These are phyloP conservation scores for Didymella lethalis DNA, from an alignment of 2,329 filamentous ascomycete species.

Conservation along the genomic window DNA sequence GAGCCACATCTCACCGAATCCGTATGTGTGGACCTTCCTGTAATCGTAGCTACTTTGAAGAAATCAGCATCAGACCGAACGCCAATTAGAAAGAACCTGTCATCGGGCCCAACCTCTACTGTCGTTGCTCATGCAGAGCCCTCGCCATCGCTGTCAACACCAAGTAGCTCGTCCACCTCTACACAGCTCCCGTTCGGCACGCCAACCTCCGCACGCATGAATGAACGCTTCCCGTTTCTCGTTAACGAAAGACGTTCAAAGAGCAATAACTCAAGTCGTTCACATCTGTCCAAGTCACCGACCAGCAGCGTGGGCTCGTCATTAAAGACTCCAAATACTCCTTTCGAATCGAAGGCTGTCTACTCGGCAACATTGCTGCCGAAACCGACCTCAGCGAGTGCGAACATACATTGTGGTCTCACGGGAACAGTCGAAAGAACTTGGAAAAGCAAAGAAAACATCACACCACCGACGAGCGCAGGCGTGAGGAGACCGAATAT, in stretches of 20 bases:
- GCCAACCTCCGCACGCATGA: slow-evolving; percentile 51
- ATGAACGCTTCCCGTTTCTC: slow-evolving; percentile 56
- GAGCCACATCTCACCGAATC: no score
- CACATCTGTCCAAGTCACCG: slow-evolving; percentile 26
- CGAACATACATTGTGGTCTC: slow-evolving; percentile 16
- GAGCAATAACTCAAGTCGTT: slow-evolving; percentile 35
- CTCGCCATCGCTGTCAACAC: slow-evolving; percentile 16
- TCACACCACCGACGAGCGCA: slow-evolving; percentile 19
- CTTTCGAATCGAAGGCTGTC: slow-evolving; percentile 23
- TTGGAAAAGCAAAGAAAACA: slow-evolving; percentile 36
- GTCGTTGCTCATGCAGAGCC: neutral
- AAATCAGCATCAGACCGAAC: neutral
- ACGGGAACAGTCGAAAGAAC: slow-evolving; percentile 11
- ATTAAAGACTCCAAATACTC: slow-evolving; percentile 19
- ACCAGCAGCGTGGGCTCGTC: slow-evolving; percentile 29
- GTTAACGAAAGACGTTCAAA: slow-evolving; percentile 44
- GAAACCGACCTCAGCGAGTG: slow-evolving; percentile 9
- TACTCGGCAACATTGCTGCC: slow-evolving; percentile 35
- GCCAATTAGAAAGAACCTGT: neutral
- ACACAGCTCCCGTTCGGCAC: slow-evolving; percentile 25
- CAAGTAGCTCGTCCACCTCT: slow-evolving; percentile 17
- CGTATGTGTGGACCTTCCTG: no score
- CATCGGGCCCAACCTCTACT: neutral
- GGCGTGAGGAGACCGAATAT: slow-evolving; percentile 5
- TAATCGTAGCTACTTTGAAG: neutral